A percentile compares a stretch with the other conserved stretches of the same genome.
These are phyloP conservation scores for Hirsutella rhossiliensis DNA, from an alignment of 2,329 filamentous ascomycete species.

Conservation along the genomic window DNA sequence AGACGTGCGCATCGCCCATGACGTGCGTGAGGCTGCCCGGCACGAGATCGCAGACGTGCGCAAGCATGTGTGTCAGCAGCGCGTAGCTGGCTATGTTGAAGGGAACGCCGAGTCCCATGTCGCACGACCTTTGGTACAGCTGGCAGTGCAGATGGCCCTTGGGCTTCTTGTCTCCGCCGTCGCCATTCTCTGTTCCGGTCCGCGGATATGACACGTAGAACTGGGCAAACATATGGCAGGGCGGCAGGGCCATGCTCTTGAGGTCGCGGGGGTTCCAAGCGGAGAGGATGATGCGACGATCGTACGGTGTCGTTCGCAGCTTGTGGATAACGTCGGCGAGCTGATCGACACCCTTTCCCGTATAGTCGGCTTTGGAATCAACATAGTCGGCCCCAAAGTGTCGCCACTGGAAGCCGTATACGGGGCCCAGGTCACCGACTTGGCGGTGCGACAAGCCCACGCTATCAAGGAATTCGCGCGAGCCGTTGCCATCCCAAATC, in stretches of 20 bases:
- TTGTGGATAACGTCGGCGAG: conserved; percentile 83
- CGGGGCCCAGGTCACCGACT: conserved; percentile 82
- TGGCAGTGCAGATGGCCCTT: conserved; percentile 73
- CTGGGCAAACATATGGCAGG: conserved; percentile 96
- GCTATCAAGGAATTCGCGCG: conserved; percentile 76
- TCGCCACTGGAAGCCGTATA: conserved; percentile 98
- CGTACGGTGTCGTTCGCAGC: conserved; percentile 71
- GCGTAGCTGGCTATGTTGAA: conserved; percentile 98
- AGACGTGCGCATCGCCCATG: conserved; percentile 98
- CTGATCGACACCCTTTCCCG: conserved; percentile 84
- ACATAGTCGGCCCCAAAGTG: conserved; percentile 91
- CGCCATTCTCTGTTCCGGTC: background rate
- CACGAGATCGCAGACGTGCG: conserved; percentile 70
- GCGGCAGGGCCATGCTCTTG: conserved; percentile 79
- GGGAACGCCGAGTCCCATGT: conserved; percentile 93
- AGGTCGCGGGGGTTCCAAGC: conserved; percentile 92
- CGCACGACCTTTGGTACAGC: conserved; percentile 86
- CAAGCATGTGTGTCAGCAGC: conserved; percentile 88
- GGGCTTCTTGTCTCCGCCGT: conserved; percentile 16
- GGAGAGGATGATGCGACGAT: conserved; percentile 77
- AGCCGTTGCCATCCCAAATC: conserved; percentile 98
- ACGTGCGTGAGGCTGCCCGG: conserved; percentile 86
- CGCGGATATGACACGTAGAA: conserved; percentile 76
- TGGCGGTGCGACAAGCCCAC: conserved; percentile 71
- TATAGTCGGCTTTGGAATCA: conserved; percentile 69